Evolutionary conservation across 2,329 filamentous ascomycete species (phyloP).

Genomic region (Dothistroma pini): DNA sequence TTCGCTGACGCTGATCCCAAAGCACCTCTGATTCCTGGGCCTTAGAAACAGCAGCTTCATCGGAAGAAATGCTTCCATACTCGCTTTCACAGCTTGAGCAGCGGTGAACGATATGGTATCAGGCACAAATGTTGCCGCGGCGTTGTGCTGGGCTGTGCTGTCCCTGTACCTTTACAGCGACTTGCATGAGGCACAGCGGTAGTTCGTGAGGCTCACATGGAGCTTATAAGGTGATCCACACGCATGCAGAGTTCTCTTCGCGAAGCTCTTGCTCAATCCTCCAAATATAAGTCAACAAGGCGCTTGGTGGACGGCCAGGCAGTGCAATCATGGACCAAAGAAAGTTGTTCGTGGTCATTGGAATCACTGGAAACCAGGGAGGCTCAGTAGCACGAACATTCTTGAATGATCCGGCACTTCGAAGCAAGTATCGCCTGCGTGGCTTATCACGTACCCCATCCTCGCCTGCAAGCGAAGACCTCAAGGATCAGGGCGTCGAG

Average conservation of each 20-base stretch:
- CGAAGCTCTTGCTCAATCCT: neutral
- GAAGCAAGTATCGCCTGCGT: slow-evolving; percentile 20
- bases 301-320: neutral
- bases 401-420: slow-evolving; percentile 13
- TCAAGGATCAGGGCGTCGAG: slow-evolving; percentile 33
- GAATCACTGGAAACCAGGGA: slow-evolving; percentile 5
- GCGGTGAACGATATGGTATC: too few species aligned
- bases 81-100: too few species aligned
- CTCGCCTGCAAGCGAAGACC: slow-evolving; percentile 33
- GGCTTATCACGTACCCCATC: slow-evolving; percentile 43
- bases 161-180: neutral
- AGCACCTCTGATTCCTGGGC: too few species aligned
- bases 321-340: neutral
- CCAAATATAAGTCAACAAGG: neutral
- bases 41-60: too few species aligned
- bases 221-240: neutral
- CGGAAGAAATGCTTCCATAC: too few species aligned
- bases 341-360: neutral
- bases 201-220: neutral
- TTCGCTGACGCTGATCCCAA: too few species aligned
- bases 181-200: neutral
- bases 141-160: neutral
- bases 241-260: neutral
- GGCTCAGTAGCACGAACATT: slow-evolving; percentile 25
- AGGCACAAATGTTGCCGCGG: neutral